Evolutionary conservation across 2,329 filamentous ascomycete species (phyloP), one percentile per base, ranked within the genome.

Genomic region (Ascomycota sp.): DNA sequence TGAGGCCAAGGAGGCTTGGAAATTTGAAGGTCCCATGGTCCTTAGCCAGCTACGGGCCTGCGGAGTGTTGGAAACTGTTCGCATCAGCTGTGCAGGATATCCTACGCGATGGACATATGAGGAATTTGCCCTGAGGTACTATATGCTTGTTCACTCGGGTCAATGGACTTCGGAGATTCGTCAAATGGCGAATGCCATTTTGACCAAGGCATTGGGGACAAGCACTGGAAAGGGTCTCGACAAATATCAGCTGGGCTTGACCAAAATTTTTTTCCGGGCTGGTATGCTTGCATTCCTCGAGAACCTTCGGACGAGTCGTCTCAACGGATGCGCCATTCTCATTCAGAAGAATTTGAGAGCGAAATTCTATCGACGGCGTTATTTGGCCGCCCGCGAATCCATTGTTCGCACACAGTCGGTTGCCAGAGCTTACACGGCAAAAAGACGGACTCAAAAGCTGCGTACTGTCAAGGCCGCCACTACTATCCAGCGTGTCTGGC

Each of bases 41-140:
- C 68, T 98, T 39, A 92, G 82, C 55, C 89, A 98, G 56, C 64
- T 98, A 47, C 76, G 91, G 55, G 89, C 89, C 57, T 98, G 89
- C 59, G 89, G 89, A 84, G 91, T 98, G 28, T 69, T 98, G 37
- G 89, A 98, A 58, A 98, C 89, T 4, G 89, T 98, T 37, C 75
- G 89, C 51, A 98, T 98, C 56, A 92, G 83, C 59, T 91, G 80
- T 52, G 89, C 89, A 41, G 89, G 89, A 40, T 98, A 98, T 50
- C 89, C 89, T 11, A 95, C 89, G 31, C 68, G 89, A 51, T 98
- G 89, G 91, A 95, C 89, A 0, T 98, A 93, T 50, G 89, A 98
- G 50, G 89, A 98, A 52, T 98, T 98, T 54, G 89, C 89, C 12
- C 63, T 93, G 38, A 74, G 89, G 39, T 98, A 98, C 61, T 98